Base-by-base conservation (phyloP, 306 rosid genomes). In the Dryas alaskensis region DNA sequence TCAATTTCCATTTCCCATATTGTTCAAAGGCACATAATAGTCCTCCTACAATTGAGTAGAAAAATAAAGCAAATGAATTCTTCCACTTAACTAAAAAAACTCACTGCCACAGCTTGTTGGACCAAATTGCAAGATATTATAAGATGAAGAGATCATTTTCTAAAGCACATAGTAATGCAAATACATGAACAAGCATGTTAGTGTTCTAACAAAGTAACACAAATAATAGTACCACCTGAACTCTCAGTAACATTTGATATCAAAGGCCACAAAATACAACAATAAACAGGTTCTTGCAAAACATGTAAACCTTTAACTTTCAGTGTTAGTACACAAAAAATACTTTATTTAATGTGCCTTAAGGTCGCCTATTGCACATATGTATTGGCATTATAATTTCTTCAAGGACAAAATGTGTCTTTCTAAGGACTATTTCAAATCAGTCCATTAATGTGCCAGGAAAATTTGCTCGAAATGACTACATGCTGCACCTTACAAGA, bases 21-120 rank as follows among this genome's bases (percentile, higher is more conserved):
- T 76, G 58, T 76, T 67, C 80, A 58, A 14, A 48, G 80, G 74
- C 74, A 67, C 52, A 59, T 67, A 52, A 72, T 59, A 72, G 5
- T 72, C 67, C 58, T 72, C 76, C 76, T 72, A 60, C 76, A 72
- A 59, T 59, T 47, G 58, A 72, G 19, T 3, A 16, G 55, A 12
- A 58, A 44, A n/a, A 37, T 2, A 67, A 59, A 49, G 52, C 64
- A 27, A 55, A 17, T 10, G 57, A 70, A 43, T 49, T 42, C 55
- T 9, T 50, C 3, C 9, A 22, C 40, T 51, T 14, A 49, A 49
- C 78, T 17, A 7, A 45, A 22, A 19, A 13, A 58, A 72, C 5
- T 72, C 46, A 59, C 54, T 4, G 47, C 27, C 67, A 59, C 10
- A 46, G 10, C 75, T 57, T 70, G 54, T 57, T 47, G 22, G 37